These are phyloP conservation scores for Chrysosporium queenslandicum DNA, from an alignment of 2,329 filamentous ascomycete genomes.

Conservation along the genomic window DNA sequence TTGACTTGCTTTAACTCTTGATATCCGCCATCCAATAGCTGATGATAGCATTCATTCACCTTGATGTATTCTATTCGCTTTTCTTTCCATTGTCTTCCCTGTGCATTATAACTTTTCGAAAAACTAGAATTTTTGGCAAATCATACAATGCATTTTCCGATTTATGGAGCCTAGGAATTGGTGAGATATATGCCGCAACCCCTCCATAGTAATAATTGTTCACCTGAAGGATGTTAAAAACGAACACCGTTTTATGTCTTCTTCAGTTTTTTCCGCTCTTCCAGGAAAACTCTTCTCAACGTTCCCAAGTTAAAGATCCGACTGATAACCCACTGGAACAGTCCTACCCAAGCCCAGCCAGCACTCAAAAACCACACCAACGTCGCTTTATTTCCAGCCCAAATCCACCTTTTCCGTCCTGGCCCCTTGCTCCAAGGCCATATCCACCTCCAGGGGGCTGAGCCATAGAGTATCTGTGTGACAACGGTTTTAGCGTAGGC, in stretches of 20 bases:
- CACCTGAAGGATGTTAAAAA: too few species aligned
- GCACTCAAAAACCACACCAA: constrained; percentile 43
- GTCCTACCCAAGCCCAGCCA: constrained; percentile 38
- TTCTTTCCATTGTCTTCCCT: not conserved
- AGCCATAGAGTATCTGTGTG: constrained; percentile 41
- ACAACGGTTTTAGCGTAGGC: constrained; percentile 49
- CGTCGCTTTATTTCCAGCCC: constrained; percentile 41
- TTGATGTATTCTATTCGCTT: not conserved
- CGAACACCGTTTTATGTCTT: not conserved
- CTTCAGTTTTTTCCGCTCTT: constrained; percentile 5
- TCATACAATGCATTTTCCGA: not conserved
- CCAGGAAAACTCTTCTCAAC: constrained; percentile 25
- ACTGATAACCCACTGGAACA: constrained; percentile 33
- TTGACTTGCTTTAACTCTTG: not conserved
- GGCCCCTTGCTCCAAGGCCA: constrained; percentile 36
- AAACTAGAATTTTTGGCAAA: not conserved
- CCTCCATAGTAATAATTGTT: too few species aligned
- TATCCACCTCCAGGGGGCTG: constrained; percentile 40
- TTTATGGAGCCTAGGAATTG: too few species aligned
- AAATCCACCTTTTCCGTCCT: constrained; percentile 33
- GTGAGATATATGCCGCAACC: too few species aligned
- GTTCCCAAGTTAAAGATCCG: constrained; percentile 45
- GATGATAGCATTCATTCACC: not conserved
- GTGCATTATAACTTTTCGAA: not conserved
- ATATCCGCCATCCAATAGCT: not conserved